Evolutionary conservation across 2,329 filamentous ascomycete genomes (phyloP).

Genomic region (Botrytis galanthina): DNA sequence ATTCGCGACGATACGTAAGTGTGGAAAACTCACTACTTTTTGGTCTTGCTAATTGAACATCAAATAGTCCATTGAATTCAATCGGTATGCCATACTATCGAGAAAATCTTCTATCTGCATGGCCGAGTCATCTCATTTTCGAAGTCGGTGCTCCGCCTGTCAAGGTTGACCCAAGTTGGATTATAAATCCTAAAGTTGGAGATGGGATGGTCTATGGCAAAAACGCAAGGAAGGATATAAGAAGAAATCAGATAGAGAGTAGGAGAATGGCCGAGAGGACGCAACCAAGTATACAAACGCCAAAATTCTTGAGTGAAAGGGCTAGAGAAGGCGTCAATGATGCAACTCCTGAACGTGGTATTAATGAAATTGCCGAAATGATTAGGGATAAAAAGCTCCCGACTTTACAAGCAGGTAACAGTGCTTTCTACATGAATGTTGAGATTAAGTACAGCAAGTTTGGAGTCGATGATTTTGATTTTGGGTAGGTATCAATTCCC

Average conservation of each 20-base stretch:
- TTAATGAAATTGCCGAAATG: constrained; percentile 58
- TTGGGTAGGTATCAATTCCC: constrained; percentile 58
- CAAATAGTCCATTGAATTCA: constrained; percentile 68
- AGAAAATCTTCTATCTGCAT: constrained; percentile 81
- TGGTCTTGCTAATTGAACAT: constrained; percentile 1
- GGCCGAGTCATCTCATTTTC: constrained; percentile 80
- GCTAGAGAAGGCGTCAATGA: constrained; percentile 64
- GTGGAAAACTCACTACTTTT: not conserved
- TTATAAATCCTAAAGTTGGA: constrained; percentile 65
- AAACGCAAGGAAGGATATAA: constrained; percentile 64
- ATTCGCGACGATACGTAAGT: constrained; percentile 68
- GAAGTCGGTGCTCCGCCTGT: constrained; percentile 81
- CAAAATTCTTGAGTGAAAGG: constrained; percentile 94
- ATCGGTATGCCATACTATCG: constrained; percentile 94
- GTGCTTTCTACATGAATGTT: constrained; percentile 85
- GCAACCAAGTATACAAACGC: constrained; percentile 64
- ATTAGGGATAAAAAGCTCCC: constrained; percentile 69
- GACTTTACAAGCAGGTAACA: constrained; percentile 75
- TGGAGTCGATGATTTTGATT: constrained; percentile 99
- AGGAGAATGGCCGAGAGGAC: constrained; percentile 63
- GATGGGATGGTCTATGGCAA: constrained; percentile 78
- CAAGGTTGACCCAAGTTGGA: constrained; percentile 68
- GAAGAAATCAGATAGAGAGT: constrained; percentile 80
- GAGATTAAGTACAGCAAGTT: constrained; percentile 99
- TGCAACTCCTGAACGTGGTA: constrained; percentile 42